phyloP scores from a whole-genome alignment of 768 basidiomycete genomes.

The Pisolithus sp. region DNA sequence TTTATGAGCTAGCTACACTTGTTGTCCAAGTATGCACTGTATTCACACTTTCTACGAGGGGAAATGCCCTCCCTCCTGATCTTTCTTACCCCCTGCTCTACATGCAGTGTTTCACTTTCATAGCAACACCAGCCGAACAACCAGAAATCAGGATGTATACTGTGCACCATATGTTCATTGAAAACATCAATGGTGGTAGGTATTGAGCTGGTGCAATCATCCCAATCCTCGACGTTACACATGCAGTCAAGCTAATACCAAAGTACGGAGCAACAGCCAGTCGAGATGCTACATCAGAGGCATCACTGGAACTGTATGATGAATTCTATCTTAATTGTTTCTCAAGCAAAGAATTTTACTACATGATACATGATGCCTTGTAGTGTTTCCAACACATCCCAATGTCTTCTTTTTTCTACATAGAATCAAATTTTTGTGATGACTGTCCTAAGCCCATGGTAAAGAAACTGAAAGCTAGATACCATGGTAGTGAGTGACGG shows the following conservation, averaged over 20 bases:
- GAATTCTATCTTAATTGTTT: background rate
- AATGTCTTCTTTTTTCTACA: no score
- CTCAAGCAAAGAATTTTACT: background rate
- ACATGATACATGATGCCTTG: background rate
- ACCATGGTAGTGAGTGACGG: no score
- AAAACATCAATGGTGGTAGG: background rate
- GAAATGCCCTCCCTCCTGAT: background rate
- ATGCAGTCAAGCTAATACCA: background rate
- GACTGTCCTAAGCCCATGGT: no score
- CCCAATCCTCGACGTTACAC: background rate
- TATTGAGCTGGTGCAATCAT: background rate
- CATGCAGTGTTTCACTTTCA: background rate
- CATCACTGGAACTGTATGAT: background rate
- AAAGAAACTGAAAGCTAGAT: no score
- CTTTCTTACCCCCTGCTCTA: background rate
- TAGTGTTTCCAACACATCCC: conserved; percentile 16
- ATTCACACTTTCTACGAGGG: background rate
- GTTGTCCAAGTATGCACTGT: background rate
- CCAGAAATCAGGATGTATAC: background rate
- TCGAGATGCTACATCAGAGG: background rate
- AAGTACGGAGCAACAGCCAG: background rate
- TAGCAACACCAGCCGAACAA: background rate
- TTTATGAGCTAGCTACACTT: background rate
- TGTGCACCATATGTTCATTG: background rate
- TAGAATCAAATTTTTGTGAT: no score